These are phyloP conservation scores for Pulveroboletus sp. DNA, from an alignment of 768 basidiomycete genomes.

Conservation along the genomic window DNA sequence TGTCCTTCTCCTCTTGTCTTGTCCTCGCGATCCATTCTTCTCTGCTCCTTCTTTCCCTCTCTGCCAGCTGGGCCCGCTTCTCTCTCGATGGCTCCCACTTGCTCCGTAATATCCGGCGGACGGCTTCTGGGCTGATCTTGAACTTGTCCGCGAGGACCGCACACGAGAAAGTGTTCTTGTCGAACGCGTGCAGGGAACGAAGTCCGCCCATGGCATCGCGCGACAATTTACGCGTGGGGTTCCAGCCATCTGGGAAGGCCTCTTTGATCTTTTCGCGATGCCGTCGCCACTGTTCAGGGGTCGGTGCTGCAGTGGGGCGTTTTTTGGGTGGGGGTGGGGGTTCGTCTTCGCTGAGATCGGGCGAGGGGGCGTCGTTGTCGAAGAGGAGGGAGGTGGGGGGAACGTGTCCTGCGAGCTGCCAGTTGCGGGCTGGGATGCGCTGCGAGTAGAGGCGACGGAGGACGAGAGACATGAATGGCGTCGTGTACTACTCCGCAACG, in stretches of 20 bases:
- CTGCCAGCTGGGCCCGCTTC: constrained; percentile 46
- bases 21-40: constrained; percentile 37
- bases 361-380: constrained; percentile 12
- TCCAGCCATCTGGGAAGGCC: constrained; percentile 67
- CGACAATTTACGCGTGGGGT: constrained; percentile 76
- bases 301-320: constrained; percentile 17
- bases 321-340: constrained; percentile 24
- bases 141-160: constrained; percentile 73
- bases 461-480: constrained; percentile 7
- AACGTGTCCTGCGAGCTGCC: constrained; percentile 31
- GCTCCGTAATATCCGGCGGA: constrained; percentile 75
- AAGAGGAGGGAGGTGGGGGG: constrained; percentile 30
- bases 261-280: constrained; percentile 53
- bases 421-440: constrained; percentile 25
- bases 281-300: constrained; percentile 45
- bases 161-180: constrained; percentile 64
- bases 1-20: constrained; percentile 41
- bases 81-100: constrained; percentile 63
- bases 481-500: constrained; percentile 23
- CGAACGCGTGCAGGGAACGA: constrained; percentile 59
- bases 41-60: constrained; percentile 48
- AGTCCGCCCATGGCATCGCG: constrained; percentile 83
- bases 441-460: constrained; percentile 27
- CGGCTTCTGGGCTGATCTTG: constrained; percentile 77
- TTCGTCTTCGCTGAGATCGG: constrained; percentile 32